Evolutionary conservation across 1,284 basidiomycete genomes (phyloP), one percentile per base, ranked within the genome.

Genomic region (Leccinum laetum): DNA sequence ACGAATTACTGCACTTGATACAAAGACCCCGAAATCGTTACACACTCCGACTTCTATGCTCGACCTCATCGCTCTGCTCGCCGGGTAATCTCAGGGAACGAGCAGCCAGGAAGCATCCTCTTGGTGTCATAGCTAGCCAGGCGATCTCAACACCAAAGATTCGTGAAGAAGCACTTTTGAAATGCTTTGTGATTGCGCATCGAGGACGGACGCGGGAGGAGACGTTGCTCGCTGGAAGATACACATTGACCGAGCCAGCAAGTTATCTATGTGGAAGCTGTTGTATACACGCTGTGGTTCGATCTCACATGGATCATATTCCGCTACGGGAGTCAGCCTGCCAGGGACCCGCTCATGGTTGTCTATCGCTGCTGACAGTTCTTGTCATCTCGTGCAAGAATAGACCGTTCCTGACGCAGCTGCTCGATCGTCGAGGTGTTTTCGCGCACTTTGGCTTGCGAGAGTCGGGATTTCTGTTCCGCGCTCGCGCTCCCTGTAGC

Each of bases 381-480:
- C 72, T 91, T 91, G 73, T 92, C 85, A 66, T 93, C 88, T 18
- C 79, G 77, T 4, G 82, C 82, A 39, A 94, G 83, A 58, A 89
- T 73, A 24, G 88, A 83, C 3, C 92, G 88, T 71, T 94, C 92
- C 68, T 90, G 84, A 32, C 92, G 84, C 53, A 94, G 78, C 52
- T 88, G 85, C 52, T 91, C 86, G 61, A 93, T 92, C 5, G 84
- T 84, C 65, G 84, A 83, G 0, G 80, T 75, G 67, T 93, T 94
- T 75, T 90, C 88, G 21, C 82, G 76, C 6, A 91, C 85, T 66
- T 84, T 87, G 52, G 76, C 80, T 74, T 91, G 88, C 16, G 92
- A 81, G 14, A 86, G 77, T 24, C 88, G 84, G 10, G 86, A 85
- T 69, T 87, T 91, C 72, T 92, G 88, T 67, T 92, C 91, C 2